A percentile compares a stretch with the other conserved stretches of the same genome.
phyloP scores from a whole-genome alignment of 805 yeast species.

The Wickerhamomyces subpelliculosus region DNA sequence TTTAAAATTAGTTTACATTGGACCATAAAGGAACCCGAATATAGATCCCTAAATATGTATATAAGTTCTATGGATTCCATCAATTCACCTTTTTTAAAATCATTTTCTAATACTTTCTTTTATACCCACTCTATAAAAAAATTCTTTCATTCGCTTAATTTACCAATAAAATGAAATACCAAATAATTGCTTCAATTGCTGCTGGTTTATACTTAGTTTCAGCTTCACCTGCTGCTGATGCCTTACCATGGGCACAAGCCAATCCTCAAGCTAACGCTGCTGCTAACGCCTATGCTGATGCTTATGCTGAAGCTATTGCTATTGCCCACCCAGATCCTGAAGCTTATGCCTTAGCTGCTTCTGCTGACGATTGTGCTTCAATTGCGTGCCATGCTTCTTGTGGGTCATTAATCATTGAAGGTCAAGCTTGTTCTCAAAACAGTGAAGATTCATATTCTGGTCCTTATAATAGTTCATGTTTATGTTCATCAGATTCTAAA shows the following conservation, averaged over 20 bases:
- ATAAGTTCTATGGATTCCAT: too few relatives aligned
- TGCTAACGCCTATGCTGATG: conserved; percentile 1
- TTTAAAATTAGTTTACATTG: too few relatives aligned
- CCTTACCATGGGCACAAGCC: background rate
- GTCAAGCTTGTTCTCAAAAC: conserved; percentile 20
- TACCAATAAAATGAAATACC: background rate
- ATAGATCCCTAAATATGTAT: too few relatives aligned
- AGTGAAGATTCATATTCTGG: conserved; percentile 7
- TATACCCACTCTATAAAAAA: too few relatives aligned
- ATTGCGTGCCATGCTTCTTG: conserved; percentile 23
- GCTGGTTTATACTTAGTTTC: background rate
- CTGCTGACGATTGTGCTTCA: conserved; percentile 10
- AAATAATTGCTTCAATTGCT: background rate
- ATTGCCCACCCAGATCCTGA: conserved; percentile 7
- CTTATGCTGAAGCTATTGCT: conserved; percentile 2
- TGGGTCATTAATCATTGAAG: conserved; percentile 24
- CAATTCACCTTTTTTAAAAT: too few relatives aligned
- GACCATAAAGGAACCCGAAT: too few relatives aligned
- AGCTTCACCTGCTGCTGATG: background rate
- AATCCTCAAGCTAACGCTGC: conserved; percentile 1
- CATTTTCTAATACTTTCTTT: too few relatives aligned
- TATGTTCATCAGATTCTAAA: conserved; percentile 8
- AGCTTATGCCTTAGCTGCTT: conserved; percentile 15
- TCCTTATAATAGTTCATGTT: conserved; percentile 8
- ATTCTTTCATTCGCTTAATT: background rate